Evolutionary conservation across 2,329 filamentous ascomycete genomes (phyloP).

Genomic region (Ophiostoma triangulosporum): DNA sequence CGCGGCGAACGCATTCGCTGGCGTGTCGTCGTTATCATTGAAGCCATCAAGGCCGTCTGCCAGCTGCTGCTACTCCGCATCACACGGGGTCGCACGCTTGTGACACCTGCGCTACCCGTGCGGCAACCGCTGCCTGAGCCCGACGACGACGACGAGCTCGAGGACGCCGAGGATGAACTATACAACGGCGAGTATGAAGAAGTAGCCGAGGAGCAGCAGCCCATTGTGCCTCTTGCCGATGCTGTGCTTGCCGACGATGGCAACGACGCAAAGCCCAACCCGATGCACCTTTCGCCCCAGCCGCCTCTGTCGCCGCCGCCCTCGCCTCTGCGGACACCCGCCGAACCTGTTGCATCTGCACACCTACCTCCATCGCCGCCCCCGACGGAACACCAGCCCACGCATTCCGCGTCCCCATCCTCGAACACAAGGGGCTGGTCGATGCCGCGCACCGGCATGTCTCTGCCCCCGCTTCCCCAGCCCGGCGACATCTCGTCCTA

Average conservation of each 20-base stretch:
- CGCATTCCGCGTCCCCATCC: slow-evolving; percentile 13
- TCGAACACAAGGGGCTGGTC: slow-evolving; percentile 53
- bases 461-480: slow-evolving; percentile 69
- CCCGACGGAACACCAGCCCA: slow-evolving; percentile 12
- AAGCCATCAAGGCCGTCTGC: slow-evolving; percentile 76
- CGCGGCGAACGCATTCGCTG: slow-evolving; percentile 70
- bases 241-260: slow-evolving; percentile 14
- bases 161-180: slow-evolving; percentile 38
- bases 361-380: slow-evolving; percentile 9
- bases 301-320: slow-evolving; percentile 12
- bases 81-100: slow-evolving; percentile 68
- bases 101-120: slow-evolving; percentile 75
- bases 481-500: slow-evolving; percentile 75
- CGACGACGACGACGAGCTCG: slow-evolving; percentile 36
- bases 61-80: slow-evolving; percentile 66
- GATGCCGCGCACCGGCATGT: slow-evolving; percentile 89
- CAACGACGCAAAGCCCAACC: background rate
- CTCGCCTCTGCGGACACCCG: slow-evolving; percentile 9
- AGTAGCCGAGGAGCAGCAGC: slow-evolving; percentile 22
- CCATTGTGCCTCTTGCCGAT: background rate
- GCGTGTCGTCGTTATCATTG: slow-evolving; percentile 74
- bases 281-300: slow-evolving; percentile 5
- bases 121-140: slow-evolving; percentile 61
- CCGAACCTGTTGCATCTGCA: background rate
- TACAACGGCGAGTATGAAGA: slow-evolving; percentile 32